Evolutionary conservation across 306 rosid genomes (phyloP).

Genomic region (Parietaria judaica): DNA sequence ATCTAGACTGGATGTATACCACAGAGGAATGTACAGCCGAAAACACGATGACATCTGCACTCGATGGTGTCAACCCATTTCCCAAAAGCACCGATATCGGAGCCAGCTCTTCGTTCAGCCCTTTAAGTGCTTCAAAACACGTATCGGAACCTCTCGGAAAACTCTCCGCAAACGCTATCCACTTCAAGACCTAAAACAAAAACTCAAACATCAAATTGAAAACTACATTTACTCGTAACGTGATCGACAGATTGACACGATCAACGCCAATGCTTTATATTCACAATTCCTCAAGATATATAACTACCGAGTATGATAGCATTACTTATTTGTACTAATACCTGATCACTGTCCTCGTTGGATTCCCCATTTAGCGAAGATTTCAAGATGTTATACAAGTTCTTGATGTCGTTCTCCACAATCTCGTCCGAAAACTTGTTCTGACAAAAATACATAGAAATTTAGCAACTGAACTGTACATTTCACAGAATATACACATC

Average conservation of each 20-base stretch:
- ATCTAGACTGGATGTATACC: conserved; percentile 33
- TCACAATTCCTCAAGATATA: no score
- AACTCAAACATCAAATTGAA: not conserved
- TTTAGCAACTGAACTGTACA: conserved; percentile 1
- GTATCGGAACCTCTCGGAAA: conserved; percentile 44
- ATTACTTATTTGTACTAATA: not conserved
- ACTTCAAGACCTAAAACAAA: conserved; percentile 46
- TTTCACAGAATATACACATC: no score
- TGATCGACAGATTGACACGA: not conserved
- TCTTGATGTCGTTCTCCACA: conserved; percentile 39
- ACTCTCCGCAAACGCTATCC: conserved; percentile 64
- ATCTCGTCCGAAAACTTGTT: conserved; percentile 31
- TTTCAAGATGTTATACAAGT: conserved; percentile 36
- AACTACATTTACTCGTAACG: not conserved
- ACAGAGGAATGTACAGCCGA: conserved; percentile 58
- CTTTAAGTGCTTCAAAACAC: conserved; percentile 49
- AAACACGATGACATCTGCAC: conserved; percentile 70
- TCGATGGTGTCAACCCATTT: conserved; percentile 60
- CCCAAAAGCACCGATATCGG: conserved; percentile 66
- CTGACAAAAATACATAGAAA: conserved; percentile 36
- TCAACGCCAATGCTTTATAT: no score
- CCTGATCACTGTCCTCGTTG: conserved; percentile 37
- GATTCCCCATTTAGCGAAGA: conserved; percentile 27
- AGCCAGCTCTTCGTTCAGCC: conserved; percentile 51
- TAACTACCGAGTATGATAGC: no score